Conservation (phyloP, 257 asterid genomes). For the Schizonepeta tenuifolia region DNA sequence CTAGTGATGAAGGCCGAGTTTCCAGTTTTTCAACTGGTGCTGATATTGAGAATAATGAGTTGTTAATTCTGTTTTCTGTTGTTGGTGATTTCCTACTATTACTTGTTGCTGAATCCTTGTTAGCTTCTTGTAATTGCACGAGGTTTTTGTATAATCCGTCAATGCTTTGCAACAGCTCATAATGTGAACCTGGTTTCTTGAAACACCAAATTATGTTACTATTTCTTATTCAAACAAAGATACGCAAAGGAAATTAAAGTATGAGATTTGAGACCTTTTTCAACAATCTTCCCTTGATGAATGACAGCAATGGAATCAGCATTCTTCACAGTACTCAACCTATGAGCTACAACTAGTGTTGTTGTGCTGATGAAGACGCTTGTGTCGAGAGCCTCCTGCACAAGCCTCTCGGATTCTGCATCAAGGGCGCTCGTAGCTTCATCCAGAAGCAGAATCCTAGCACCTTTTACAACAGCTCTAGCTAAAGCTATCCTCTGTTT, state of each 20-base stretch:
- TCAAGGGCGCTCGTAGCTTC: slow-evolving; percentile 71
- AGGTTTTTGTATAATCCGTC: slow-evolving; percentile 58
- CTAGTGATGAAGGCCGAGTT: background rate
- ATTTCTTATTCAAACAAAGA: background rate
- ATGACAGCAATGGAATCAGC: slow-evolving; percentile 54
- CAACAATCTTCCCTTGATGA: slow-evolving; percentile 49
- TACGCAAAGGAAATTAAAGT: background rate
- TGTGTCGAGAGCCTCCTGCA: slow-evolving; percentile 51
- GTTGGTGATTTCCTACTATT: slow-evolving; percentile 21
- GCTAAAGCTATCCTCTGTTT: slow-evolving; percentile 63
- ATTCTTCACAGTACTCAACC: slow-evolving; percentile 54
- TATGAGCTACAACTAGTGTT: slow-evolving; percentile 55
- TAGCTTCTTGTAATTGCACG: slow-evolving; percentile 41
- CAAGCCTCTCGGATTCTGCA: slow-evolving; percentile 50
- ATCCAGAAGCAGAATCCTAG: slow-evolving; percentile 53
- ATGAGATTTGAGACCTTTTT: slow-evolving; percentile 41
- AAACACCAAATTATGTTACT: background rate
- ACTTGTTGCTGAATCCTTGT: slow-evolving; percentile 25
- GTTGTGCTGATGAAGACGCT: slow-evolving; percentile 49
- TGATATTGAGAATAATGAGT: slow-evolving; percentile 23
- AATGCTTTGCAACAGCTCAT: slow-evolving; percentile 41
- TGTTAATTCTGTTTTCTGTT: slow-evolving; percentile 34
- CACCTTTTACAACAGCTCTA: slow-evolving; percentile 55
- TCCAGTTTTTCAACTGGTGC: background rate
- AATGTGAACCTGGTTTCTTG: slow-evolving; percentile 39